Base-by-base conservation (phyloP, 305 asterid species). In the Petunia hybrid region DNA sequence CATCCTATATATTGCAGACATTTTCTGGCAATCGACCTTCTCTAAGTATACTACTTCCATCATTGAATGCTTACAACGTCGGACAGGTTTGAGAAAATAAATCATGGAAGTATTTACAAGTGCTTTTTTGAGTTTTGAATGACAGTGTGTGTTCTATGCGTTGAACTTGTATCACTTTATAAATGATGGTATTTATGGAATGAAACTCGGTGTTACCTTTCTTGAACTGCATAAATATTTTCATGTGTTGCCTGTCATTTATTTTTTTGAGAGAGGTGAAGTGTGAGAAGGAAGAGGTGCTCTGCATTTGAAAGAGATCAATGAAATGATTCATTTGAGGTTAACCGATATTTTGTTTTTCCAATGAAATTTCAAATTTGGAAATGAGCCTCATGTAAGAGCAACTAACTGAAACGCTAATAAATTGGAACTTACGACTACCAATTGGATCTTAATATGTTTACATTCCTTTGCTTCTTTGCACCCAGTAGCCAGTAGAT, bases 1-100 rank as follows among this genome's bases (percentile, higher is more conserved):
- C 82, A 8, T 60, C 63, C 76, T 67, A 45, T 38, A 71, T 77
- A 66, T 68, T 83, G 87, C 92, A 96, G 98, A 96, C 97, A 36
- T 96, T 96, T 89, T 87, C 97, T 16, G 98, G 99, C 67, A 94
- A 96, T 85, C 93, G 99, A 46, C 99, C 98, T 56, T 96, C 98
- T 81, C 87, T 96, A 82, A 96, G 98, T 92, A 86, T 96, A 80
- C 90, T 96, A 73, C 97, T 96, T 82, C 98, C 99, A 77, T 93
- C 97, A 8, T 84, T 96, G 82, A 87, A 87, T 86, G 97, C 99
- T 83, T 94, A 96, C 91, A 94, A 87, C 82, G 77, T 93, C 66
- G 99, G 99, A 60, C 99, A 96, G 98, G 99, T 96, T 81, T 83
- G 88, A 78, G 45, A 51, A 46, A 67, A 63, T 48, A 2, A 35